Evolutionary conservation across 768 basidiomycete genomes (phyloP).

Genomic region (Daedaleopsis nitida): DNA sequence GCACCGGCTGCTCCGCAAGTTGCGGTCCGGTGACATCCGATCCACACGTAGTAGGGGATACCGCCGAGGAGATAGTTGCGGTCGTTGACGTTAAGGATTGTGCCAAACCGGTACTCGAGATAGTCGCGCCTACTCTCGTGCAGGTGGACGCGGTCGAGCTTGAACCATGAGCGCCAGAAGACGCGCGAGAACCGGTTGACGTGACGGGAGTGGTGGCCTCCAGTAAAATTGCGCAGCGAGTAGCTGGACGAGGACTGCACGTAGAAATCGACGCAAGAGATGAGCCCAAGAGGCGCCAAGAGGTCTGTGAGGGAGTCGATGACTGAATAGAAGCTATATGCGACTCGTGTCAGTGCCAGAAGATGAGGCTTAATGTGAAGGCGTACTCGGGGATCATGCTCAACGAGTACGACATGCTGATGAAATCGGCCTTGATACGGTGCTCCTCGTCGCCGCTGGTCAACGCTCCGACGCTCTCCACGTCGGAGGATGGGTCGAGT

Average conservation of each 20-base stretch:
- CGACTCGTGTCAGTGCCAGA: slow-evolving; percentile 45
- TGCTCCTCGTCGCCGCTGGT: slow-evolving; percentile 40
- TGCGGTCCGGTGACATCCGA: slow-evolving; percentile 65
- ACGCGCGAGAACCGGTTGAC: slow-evolving; percentile 23
- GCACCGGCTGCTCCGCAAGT: slow-evolving; percentile 58
- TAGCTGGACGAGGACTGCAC: slow-evolving; percentile 20
- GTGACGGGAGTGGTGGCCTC: slow-evolving; percentile 19
- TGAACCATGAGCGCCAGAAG: slow-evolving; percentile 25
- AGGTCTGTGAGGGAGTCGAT: slow-evolving; percentile 70
- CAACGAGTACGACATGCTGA: slow-evolving; percentile 58
- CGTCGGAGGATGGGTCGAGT: slow-evolving; percentile 55
- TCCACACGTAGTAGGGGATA: slow-evolving; percentile 74
- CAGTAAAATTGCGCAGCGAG: slow-evolving; percentile 21
- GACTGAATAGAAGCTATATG: slow-evolving; percentile 55
- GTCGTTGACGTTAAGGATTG: slow-evolving; percentile 71
- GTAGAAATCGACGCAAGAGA: slow-evolving; percentile 22
- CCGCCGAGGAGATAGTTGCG: slow-evolving; percentile 61
- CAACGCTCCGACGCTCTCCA: slow-evolving; percentile 37
- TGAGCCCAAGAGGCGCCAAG: slow-evolving; percentile 48
- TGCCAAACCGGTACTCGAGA: slow-evolving; percentile 79
- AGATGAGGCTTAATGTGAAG: neutral
- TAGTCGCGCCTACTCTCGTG: slow-evolving; percentile 66
- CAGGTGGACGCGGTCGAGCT: slow-evolving; percentile 42
- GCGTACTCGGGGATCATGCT: slow-evolving; percentile 48
- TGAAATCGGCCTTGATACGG: slow-evolving; percentile 42